Base-by-base conservation (phyloP, 306 rosid genomes). In the Lotus japonicus region DNA sequence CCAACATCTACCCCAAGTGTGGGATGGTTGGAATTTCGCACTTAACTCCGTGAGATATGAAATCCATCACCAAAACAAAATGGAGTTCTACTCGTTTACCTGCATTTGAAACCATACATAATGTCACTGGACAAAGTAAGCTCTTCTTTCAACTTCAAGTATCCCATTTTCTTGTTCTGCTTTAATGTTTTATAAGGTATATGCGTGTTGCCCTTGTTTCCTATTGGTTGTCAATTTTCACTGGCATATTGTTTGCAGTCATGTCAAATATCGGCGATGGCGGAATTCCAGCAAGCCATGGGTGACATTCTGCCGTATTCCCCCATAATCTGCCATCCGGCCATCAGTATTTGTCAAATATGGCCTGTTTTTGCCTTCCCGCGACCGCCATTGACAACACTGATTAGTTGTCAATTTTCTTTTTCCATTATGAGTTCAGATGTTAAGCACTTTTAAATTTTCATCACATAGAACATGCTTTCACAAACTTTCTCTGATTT, bases 81-180 rank as follows among this genome's bases (percentile, higher is more conserved):
- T 71, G 83, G 78, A 50, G 64, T 64, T 58, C 61, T 11, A 64
- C 62, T 75, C 50, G 44, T 64, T 78, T 64, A 14, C 78, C 71
- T 51, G 71, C 70, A 68, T 14, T 53, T 23, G 50, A 46, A 38
- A 60, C 56, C 58, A 13, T 58, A 11, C 68, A 11, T 72, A 21
- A 65, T 65, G 64, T 62, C 55, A 19, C 59, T 16, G 54, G 64
- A 52, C 56, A 54, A 23, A 63, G 86, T 86, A 73, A 54, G 81
- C 58, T 58, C 57, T 56, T 18, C 3, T 23, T 28, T n/a, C n/a
- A n/a, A n/a, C n/a, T 68, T 46, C 42, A 50, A 53, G 66, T 36
- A 50, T 21, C 49, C 41, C 6, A 54, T n/a, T 63, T 64, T 18
- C 12, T 61, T 61, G 23, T 76, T 42, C 11, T 31, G 11, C 14